Conservation (phyloP, 2,329 filamentous ascomycete genomes). For the Fusarium setosum region DNA sequence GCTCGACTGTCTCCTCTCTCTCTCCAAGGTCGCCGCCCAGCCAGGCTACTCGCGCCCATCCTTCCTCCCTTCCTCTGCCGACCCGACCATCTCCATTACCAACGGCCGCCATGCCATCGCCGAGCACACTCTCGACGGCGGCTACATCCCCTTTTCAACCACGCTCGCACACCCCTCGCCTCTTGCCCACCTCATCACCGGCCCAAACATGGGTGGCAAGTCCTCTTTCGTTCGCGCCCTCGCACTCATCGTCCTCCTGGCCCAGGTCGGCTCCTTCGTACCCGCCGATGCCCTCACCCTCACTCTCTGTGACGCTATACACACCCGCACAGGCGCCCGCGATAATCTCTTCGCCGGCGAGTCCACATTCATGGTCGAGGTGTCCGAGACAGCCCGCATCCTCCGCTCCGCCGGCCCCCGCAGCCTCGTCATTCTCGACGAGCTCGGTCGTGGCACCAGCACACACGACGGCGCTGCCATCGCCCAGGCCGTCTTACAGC, state of each 20-base stretch:
- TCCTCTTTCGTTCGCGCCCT: slow-evolving; percentile 96
- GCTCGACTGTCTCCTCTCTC: slow-evolving; percentile 89
- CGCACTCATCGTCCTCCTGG: slow-evolving; percentile 91
- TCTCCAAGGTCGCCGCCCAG: slow-evolving; percentile 84
- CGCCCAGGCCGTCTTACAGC: slow-evolving; percentile 88
- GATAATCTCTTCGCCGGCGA: slow-evolving; percentile 97
- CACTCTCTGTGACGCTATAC: slow-evolving; percentile 89
- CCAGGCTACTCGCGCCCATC: slow-evolving; percentile 88
- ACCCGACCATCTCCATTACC: slow-evolving; percentile 70
- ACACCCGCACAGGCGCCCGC: slow-evolving; percentile 94
- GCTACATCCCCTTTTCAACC: slow-evolving; percentile 93
- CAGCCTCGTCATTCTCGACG: slow-evolving; percentile 91
- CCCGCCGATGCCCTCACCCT: slow-evolving; percentile 80
- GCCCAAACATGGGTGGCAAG: slow-evolving; percentile 99
- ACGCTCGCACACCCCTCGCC: slow-evolving; percentile 73
- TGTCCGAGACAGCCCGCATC: slow-evolving; percentile 92
- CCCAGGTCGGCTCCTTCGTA: slow-evolving; percentile 94
- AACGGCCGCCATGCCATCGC: slow-evolving; percentile 93
- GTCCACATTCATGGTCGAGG: slow-evolving; percentile 97
- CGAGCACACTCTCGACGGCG: slow-evolving; percentile 85
- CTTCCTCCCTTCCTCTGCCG: slow-evolving; percentile 69
- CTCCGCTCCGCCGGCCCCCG: slow-evolving; percentile 88
- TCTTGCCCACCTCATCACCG: slow-evolving; percentile 88
- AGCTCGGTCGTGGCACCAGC: slow-evolving; percentile 91
- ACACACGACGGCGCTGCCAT: slow-evolving; percentile 98